These are phyloP conservation scores for Fusarium acutatum DNA, from an alignment of 2,329 filamentous ascomycete species.

Conservation along the genomic window DNA sequence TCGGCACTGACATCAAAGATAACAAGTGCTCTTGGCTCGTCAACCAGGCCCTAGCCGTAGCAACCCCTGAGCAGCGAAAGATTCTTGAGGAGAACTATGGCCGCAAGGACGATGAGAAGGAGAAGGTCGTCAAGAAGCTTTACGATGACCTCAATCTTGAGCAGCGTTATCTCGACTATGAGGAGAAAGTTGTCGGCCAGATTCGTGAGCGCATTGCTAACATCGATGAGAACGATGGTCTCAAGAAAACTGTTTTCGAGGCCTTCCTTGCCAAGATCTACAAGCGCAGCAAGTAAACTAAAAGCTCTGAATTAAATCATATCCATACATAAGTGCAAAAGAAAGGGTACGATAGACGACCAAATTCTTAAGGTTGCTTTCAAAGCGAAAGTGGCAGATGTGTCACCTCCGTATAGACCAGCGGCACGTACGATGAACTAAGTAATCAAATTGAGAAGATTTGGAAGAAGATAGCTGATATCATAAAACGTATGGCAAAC, in stretches of 20 bases:
- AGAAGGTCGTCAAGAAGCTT: conserved; percentile 87
- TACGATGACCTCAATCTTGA: conserved; percentile 88
- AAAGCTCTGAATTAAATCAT: not conserved
- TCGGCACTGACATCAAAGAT: conserved; percentile 98
- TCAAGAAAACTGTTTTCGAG: conserved; percentile 92
- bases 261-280: conserved; percentile 96
- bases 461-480: not conserved
- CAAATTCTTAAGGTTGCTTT: conserved; percentile 11
- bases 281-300: conserved; percentile 87
- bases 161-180: conserved; percentile 85
- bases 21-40: conserved; percentile 99
- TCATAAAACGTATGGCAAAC: not conserved
- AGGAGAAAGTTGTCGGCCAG: conserved; percentile 85
- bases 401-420: conserved; percentile 21
- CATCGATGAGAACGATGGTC: conserved; percentile 84
- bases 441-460: not conserved
- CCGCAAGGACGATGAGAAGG: conserved; percentile 83
- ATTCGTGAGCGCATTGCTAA: conserved; percentile 77
- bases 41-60: conserved; percentile 88
- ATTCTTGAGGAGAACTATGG: conserved; percentile 94
- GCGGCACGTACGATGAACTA: conserved; percentile 23
- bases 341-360: not conserved
- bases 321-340: conserved; percentile 4
- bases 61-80: conserved; percentile 84
- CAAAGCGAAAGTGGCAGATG: conserved; percentile 1